phyloP scores from a whole-genome alignment of 441 rosid genomes.

The Geranium incanum region DNA sequence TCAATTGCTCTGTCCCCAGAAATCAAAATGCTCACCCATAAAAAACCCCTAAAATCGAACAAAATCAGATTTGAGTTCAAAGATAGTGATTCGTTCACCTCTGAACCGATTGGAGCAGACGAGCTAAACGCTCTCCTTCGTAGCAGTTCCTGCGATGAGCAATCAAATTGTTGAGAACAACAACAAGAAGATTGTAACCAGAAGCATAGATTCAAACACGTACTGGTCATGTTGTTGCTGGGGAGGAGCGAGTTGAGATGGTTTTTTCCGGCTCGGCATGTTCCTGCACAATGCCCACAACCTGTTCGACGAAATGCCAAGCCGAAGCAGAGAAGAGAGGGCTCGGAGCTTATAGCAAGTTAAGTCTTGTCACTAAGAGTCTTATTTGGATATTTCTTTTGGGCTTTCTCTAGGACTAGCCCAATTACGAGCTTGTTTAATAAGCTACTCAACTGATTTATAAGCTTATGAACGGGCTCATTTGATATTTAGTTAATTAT shows the following conservation, averaged over 20 bases:
- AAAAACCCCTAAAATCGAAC: neutral
- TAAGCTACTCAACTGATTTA: too few species aligned
- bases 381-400: too few species aligned
- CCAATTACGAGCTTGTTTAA: too few species aligned
- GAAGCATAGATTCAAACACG: neutral
- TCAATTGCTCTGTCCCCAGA: constrained; percentile 43
- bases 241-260: constrained; percentile 16
- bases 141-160: constrained; percentile 28
- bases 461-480: too few species aligned
- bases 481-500: too few species aligned
- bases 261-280: constrained; percentile 23
- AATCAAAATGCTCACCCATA: neutral
- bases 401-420: too few species aligned
- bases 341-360: too few species aligned
- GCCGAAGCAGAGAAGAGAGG: neutral
- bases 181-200: neutral
- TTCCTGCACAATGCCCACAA: neutral
- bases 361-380: too few species aligned
- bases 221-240: constrained; percentile 27
- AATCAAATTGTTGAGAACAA: constrained; percentile 2
- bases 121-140: constrained; percentile 58
- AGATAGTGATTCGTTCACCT: constrained; percentile 31
- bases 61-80: neutral
- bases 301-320: constrained; percentile 7
- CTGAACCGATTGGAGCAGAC: constrained; percentile 46